Evolutionary conservation across 2,329 filamentous ascomycete species (phyloP).

Genomic region (Aspergillus felis): DNA sequence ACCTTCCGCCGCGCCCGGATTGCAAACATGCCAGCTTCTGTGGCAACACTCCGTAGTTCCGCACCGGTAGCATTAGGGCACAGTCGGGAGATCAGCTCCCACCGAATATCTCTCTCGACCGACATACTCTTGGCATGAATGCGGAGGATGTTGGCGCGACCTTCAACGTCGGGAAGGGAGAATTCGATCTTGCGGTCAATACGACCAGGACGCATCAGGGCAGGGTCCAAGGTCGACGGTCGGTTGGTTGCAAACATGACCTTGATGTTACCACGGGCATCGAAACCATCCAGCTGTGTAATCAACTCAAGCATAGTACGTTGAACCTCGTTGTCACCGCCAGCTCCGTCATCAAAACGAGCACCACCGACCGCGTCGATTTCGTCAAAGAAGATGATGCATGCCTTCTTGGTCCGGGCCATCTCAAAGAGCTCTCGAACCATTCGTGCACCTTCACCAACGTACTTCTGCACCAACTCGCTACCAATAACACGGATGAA

Average conservation of each 20-base stretch:
- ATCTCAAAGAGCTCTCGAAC: conserved; percentile 98
- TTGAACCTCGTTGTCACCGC: conserved; percentile 96
- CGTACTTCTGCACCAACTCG: conserved; percentile 97
- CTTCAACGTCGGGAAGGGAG: conserved; percentile 92
- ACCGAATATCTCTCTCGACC: conserved; percentile 95
- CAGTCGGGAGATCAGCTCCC: conserved; percentile 95
- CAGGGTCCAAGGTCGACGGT: conserved; percentile 92
- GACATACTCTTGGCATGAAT: conserved; percentile 99
- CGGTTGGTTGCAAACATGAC: conserved; percentile 99
- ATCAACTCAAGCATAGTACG: conserved; percentile 97
- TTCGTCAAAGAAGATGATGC: conserved; percentile 99
- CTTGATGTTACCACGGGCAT: conserved; percentile 96
- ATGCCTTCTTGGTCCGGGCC: conserved; percentile 98
- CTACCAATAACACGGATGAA: conserved; percentile 98
- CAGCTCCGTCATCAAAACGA: conserved; percentile 93
- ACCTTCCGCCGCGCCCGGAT: conserved; percentile 95
- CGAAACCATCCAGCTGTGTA: conserved; percentile 94
- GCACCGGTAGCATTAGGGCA: conserved; percentile 97
- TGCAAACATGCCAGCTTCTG: conserved; percentile 97
- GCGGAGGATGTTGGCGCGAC: conserved; percentile 92
- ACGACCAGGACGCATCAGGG: conserved; percentile 92
- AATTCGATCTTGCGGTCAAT: conserved; percentile 99
- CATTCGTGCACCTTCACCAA: conserved; percentile 97
- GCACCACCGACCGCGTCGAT: conserved; percentile 95
- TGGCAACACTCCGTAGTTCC: conserved; percentile 92